Evolutionary conservation across 2,329 filamentous ascomycete genomes (phyloP), one percentile per base, ranked within the genome.

Genomic region (Fusarium mexicanum): DNA sequence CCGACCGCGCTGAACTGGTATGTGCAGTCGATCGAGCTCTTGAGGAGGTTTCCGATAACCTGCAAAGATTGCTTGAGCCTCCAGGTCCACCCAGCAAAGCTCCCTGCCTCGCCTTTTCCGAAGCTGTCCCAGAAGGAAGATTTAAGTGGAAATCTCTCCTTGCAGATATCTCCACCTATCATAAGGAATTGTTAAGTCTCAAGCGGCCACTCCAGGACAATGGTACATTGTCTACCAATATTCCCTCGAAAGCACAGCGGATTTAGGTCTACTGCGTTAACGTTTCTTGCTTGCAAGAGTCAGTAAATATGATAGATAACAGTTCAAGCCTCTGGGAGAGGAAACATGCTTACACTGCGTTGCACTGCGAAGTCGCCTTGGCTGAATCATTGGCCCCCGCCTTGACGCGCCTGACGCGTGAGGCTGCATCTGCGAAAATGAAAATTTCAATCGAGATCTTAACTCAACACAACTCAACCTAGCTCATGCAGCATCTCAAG

Each of bases 361-460:
- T 33, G 2, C 47, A 50, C 47, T n/a, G 29, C 20, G 26, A 26
- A 26, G 2, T 3, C 0, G 14, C 3, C 14, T 2, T 18, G 3
- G 29, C 22, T n/a, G 16, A n/a, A 0, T 50, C 29, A 33, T 33
- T 33, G 29, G 16, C 29, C 47, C 16, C 29, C 29, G 5, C 47
- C 29, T 9, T n/a, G 1, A 31, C 2, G 16, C 47, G 2, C 2
- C 8, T n/a, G 47, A 13, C 47, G 8, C 22, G 20, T 50, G 0
- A 33, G 0, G 8, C 8, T 33, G 14, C 3, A 1, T 13, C 0
- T 18, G 1, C 0, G 14, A 13, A 5, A 33, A n/a, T 50, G 29
- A 50, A 18, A n/a, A 7, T 33, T 33, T 18, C 47, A 33, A n/a
- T 33, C 22, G 1, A 33, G 8, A 2, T 1, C 7, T 50, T 2